phyloP scores from a whole-genome alignment of 306 rosid genomes.

The Sindora glabra region DNA sequence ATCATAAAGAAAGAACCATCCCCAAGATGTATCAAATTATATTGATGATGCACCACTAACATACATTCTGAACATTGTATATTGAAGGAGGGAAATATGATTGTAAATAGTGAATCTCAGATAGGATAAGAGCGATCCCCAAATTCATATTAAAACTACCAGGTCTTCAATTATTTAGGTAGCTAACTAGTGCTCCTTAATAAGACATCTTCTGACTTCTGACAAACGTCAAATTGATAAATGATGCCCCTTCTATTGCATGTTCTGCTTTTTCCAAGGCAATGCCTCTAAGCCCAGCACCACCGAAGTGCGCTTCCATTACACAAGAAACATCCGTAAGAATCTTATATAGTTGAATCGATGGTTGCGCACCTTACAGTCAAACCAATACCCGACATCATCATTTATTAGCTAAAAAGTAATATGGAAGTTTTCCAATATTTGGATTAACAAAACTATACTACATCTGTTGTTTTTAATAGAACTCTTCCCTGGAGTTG shows the following conservation, averaged over 20 bases:
- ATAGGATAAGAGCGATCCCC: conserved; percentile 63
- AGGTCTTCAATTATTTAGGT: conserved; percentile 19
- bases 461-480: conserved; percentile 89
- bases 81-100: too few relatives aligned
- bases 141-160: conserved; percentile 58
- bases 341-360: conserved; percentile 70
- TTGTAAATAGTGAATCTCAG: too few relatives aligned
- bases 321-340: conserved; percentile 77
- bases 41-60: too few relatives aligned
- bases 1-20: too few relatives aligned
- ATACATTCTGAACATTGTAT: too few relatives aligned
- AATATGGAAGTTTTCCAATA: too few relatives aligned
- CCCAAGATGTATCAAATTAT: too few relatives aligned
- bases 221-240: too few relatives aligned
- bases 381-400: conserved; percentile 10
- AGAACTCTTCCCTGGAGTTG: conserved; percentile 89
- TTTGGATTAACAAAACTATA: too few relatives aligned
- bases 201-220: conserved; percentile 50
- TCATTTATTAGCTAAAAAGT: too few relatives aligned
- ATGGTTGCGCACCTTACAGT: conserved; percentile 60
- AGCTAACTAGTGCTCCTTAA: conserved; percentile 59
- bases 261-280: conserved; percentile 61
- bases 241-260: conserved; percentile 68
- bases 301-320: conserved; percentile 83
- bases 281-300: conserved; percentile 92